phyloP scores from a whole-genome alignment of 2,329 filamentous ascomycete species.

The Aureobasidium lini region DNA sequence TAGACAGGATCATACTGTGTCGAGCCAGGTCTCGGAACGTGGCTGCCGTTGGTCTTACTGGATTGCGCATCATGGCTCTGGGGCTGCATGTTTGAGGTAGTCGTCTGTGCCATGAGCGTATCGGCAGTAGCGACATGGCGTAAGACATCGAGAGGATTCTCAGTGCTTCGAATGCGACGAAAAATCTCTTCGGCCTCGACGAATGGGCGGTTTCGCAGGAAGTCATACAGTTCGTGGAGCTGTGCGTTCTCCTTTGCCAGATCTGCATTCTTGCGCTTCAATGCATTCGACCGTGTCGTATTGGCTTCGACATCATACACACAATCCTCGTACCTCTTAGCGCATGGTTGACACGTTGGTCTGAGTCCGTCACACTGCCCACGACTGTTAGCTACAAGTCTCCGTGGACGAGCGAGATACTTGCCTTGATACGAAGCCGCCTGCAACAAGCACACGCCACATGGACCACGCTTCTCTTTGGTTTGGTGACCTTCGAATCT shows the following conservation, averaged over 20 bases:
- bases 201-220: neutral
- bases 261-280: constrained; percentile 19
- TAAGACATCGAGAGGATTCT: constrained; percentile 3
- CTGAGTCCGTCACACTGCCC: constrained; percentile 6
- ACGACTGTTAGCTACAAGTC: neutral
- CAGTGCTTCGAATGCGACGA: constrained; percentile 11
- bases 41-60: neutral
- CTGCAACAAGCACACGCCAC: constrained; percentile 8
- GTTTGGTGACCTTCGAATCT: neutral
- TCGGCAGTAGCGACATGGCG: constrained; percentile 6
- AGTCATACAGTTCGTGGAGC: constrained; percentile 11
- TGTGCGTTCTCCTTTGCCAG: constrained; percentile 14
- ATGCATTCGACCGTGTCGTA: constrained; percentile 16
- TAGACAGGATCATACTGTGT: neutral
- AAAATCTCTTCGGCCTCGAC: constrained; percentile 10
- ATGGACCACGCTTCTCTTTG: constrained; percentile 8
- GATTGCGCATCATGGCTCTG: neutral
- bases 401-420: neutral
- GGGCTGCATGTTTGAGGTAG: neutral
- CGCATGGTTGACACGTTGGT: constrained; percentile 5
- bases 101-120: neutral
- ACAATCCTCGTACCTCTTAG: constrained; percentile 10
- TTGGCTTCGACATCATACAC: constrained; percentile 17
- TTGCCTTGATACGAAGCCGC: constrained; percentile 11
- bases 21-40: neutral